Percentiles rank a stretch among this genome's conserved stretches.
phyloP scores from a whole-genome alignment of 805 yeast genomes.

The Citeromyces nyonsensis region DNA sequence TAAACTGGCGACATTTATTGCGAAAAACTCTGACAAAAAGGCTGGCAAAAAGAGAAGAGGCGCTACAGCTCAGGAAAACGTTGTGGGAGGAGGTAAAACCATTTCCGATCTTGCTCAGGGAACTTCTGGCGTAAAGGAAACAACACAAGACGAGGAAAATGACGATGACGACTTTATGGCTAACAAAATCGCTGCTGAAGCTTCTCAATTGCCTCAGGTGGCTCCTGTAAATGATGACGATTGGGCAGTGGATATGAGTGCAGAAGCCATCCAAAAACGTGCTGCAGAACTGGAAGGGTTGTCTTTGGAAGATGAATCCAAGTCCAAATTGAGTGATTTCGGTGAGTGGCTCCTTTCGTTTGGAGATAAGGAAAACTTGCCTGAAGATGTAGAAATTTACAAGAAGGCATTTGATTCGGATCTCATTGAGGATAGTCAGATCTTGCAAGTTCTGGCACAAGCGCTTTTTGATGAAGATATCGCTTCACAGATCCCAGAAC shows the following conservation, averaged over 20 bases:
- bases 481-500: constrained; percentile 54
- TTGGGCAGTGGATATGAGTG: constrained; percentile 96
- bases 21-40: constrained; percentile 75
- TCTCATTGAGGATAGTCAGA: constrained; percentile 53
- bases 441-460: constrained; percentile 88
- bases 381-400: constrained; percentile 81
- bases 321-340: constrained; percentile 47
- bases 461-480: constrained; percentile 70
- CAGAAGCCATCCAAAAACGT: constrained; percentile 88
- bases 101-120: constrained; percentile 71
- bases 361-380: constrained; percentile 44
- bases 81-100: constrained; percentile 76
- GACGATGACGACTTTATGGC: constrained; percentile 9
- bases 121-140: constrained; percentile 25
- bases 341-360: constrained; percentile 75
- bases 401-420: constrained; percentile 76
- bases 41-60: constrained; percentile 45
- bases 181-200: constrained; percentile 9
- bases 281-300: constrained; percentile 74
- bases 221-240: constrained; percentile 77
- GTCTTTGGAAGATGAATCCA: constrained; percentile 23
- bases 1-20: constrained; percentile 72
- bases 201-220: constrained; percentile 61
- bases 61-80: constrained; percentile 82
- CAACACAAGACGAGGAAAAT: constrained; percentile 15